Base-by-base conservation (phyloP, 1,139 yeast species). In the Arxiozyma heterogenica region DNA sequence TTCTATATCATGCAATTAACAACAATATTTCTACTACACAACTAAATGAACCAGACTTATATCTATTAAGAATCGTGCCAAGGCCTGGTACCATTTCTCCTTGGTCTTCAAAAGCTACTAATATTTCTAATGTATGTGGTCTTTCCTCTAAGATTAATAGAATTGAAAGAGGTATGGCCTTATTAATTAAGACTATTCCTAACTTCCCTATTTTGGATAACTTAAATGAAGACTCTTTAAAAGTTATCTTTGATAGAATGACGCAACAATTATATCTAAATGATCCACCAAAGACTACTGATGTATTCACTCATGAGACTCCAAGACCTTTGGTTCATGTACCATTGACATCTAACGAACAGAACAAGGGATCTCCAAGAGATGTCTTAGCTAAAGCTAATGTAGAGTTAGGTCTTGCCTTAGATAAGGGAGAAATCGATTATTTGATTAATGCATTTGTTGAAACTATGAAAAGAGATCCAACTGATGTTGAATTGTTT, bases 91-190 rank as follows among this genome's bases (percentile, higher is more conserved):
- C 98, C 25, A 90, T 93, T 61, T 91, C 98, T 27, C 98, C 98
- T 41, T 94, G 99, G 99, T 89, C 97, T 20, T 91, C 98, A 20
- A 94, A 94, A 73, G 99, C 99, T 42, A 91, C 98, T 49, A 93
- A 93, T 71, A 94, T 94, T 62, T 81, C 94, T 51, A 82, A 82
- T 55, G 95, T 87, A 52, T 89, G 97, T 73, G 97, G 97, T 7
- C 78, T 93, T 57, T 78, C 77, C 46, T 77, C 77, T 18, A 79
- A 77, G 57, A 77, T 93, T 48, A 86, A 82, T 65, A 80, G 98
- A 63, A 83, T 94, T 55, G 99, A 94, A 75, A 82, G 98, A 65
- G 98, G 98, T 55, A 64, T 85, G 59, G 83, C 94, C 8, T 73
- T 93, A 51, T 71, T 88, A 62, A 75, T 93, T 63, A 79, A 83